Evolutionary conservation across 179 eudicot genomes (phyloP).

Genomic region (Vitellaria paradoxa): DNA sequence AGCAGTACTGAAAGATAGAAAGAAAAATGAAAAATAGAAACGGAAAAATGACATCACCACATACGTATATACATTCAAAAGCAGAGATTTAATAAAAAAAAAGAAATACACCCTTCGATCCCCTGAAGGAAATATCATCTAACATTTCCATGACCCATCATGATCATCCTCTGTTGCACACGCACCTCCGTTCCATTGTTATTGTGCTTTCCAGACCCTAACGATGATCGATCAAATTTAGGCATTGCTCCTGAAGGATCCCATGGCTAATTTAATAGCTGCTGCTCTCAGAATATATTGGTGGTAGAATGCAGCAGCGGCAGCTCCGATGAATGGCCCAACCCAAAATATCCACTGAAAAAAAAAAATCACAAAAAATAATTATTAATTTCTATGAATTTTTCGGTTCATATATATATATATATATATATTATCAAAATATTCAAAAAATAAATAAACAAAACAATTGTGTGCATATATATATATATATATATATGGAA

Average conservation of each 20-base stretch:
- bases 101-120: too few relatives aligned
- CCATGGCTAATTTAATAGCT: conserved; percentile 26
- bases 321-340: conserved; percentile 44
- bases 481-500: too few relatives aligned
- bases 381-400: background rate
- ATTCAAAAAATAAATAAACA: too few relatives aligned
- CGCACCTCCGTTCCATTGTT: background rate
- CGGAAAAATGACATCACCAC: background rate
- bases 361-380: background rate
- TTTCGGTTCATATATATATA: too few relatives aligned
- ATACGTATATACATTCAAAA: background rate
- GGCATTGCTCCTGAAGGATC: conserved; percentile 36
- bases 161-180: background rate
- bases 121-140: too few relatives aligned
- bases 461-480: too few relatives aligned
- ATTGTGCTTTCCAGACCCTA: background rate
- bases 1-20: background rate
- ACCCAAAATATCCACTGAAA: conserved; percentile 57
- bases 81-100: too few relatives aligned
- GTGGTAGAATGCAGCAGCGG: conserved; percentile 38
- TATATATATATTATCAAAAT: background rate
- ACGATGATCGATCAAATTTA: background rate
- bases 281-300: conserved; percentile 30
- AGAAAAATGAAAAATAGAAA: background rate
- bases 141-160: background rate